Conservation (phyloP, 805 yeast genomes). For the Candida cerambycidarum region DNA sequence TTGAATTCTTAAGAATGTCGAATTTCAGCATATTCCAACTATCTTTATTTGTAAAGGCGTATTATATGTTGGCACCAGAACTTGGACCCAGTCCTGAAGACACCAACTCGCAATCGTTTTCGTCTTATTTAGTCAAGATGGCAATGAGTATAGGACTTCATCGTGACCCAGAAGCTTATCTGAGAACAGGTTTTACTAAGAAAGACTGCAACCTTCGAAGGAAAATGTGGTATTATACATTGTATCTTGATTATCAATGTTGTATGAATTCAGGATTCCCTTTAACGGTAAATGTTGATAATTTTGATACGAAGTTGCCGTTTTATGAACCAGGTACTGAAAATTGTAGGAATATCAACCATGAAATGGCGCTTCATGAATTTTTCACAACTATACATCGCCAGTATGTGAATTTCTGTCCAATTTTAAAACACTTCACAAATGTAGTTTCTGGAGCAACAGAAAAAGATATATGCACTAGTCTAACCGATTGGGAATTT, state of each 20-base stretch:
- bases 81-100: slow-evolving; percentile 64
- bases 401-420: background rate
- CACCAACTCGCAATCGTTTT: slow-evolving; percentile 54
- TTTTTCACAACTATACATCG: background rate
- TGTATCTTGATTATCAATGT: slow-evolving; percentile 29
- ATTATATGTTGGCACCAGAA: slow-evolving; percentile 50
- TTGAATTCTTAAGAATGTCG: slow-evolving; percentile 35
- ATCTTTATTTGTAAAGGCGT: slow-evolving; percentile 51
- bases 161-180: slow-evolving; percentile 60
- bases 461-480: background rate
- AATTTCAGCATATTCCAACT: slow-evolving; percentile 54
- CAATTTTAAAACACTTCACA: background rate
- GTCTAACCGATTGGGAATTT: background rate
- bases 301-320: slow-evolving; percentile 32
- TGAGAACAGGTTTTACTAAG: slow-evolving; percentile 24
- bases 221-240: slow-evolving; percentile 37
- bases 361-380: background rate
- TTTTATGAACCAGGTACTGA: slow-evolving; percentile 33
- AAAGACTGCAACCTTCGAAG: slow-evolving; percentile 27
- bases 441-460: background rate
- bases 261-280: slow-evolving; percentile 33
- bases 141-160: slow-evolving; percentile 66
- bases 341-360: slow-evolving; percentile 30
- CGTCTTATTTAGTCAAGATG: slow-evolving; percentile 64
- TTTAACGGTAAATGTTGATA: slow-evolving; percentile 25